phyloP scores from a whole-genome alignment of 805 yeast species.

The Yarrowia hollandica region DNA sequence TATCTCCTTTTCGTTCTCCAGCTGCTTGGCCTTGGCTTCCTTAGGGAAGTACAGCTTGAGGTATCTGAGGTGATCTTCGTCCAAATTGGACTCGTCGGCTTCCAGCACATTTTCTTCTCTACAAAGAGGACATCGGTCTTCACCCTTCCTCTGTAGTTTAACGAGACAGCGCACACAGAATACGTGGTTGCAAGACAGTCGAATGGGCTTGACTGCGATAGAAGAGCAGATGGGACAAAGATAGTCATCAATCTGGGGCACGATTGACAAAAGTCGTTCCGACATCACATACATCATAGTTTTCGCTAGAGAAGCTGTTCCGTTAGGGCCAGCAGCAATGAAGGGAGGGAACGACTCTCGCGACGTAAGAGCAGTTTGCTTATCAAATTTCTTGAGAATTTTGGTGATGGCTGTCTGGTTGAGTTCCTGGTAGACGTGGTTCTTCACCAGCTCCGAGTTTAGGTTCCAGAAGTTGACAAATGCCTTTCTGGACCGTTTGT shows the following conservation, averaged over 20 bases:
- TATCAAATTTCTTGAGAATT: constrained; percentile 74
- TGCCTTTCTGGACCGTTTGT: constrained; percentile 48
- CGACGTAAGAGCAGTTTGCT: constrained; percentile 57
- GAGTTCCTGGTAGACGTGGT: constrained; percentile 59
- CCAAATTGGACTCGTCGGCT: constrained; percentile 64
- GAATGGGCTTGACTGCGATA: constrained; percentile 70
- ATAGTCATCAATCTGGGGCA: constrained; percentile 77
- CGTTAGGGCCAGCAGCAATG: constrained; percentile 46
- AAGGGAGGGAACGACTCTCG: constrained; percentile 48
- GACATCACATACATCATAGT: constrained; percentile 55
- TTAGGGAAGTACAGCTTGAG: constrained; percentile 63
- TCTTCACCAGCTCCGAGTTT: constrained; percentile 56
- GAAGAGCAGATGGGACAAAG: constrained; percentile 71
- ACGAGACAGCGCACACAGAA: constrained; percentile 74
- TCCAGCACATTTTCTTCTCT: constrained; percentile 51
- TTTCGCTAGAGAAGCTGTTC: constrained; percentile 53
- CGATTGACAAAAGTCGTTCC: constrained; percentile 52
- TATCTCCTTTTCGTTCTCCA: constrained; percentile 53
- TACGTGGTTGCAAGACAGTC: constrained; percentile 62
- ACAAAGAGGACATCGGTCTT: constrained; percentile 70
- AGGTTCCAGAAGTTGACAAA: constrained; percentile 54
- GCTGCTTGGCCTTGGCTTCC: constrained; percentile 63
- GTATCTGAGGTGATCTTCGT: constrained; percentile 51
- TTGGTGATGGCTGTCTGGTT: constrained; percentile 65
- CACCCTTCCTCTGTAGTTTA: constrained; percentile 59